phyloP scores from a whole-genome alignment of 1,284 basidiomycete genomes.

The Ceratobasidium sp. region DNA sequence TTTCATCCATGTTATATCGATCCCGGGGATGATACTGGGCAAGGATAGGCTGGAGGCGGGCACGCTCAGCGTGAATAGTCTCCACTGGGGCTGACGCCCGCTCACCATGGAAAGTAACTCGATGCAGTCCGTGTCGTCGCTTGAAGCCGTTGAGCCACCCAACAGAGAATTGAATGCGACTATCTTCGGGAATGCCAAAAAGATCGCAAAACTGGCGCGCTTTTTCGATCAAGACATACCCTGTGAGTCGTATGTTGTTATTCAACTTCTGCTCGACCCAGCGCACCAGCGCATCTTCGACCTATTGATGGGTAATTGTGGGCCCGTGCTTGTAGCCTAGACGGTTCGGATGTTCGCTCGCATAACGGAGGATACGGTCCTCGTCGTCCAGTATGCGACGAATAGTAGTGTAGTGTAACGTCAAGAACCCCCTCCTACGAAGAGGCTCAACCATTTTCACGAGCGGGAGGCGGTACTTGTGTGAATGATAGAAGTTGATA shows the following conservation, averaged over 20 bases:
- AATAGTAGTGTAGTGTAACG: background rate
- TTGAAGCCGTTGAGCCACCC: background rate
- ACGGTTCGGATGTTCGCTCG: background rate
- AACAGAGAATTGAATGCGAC: background rate
- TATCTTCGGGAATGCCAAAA: background rate
- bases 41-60: constrained; percentile 12
- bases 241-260: background rate
- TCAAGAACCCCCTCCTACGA: background rate
- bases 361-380: background rate
- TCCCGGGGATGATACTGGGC: constrained; percentile 52
- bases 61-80: background rate
- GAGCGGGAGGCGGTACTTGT: background rate
- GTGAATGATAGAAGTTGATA: background rate
- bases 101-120: constrained; percentile 55
- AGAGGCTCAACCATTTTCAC: background rate
- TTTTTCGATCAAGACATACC: constrained; percentile 2
- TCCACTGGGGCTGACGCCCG: background rate
- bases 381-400: background rate
- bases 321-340: background rate
- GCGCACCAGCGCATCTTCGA: constrained; percentile 56
- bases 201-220: background rate
- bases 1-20: constrained; percentile 61
- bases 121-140: constrained; percentile 48
- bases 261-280: constrained; percentile 58
- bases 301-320: constrained; percentile 55